phyloP scores from a whole-genome alignment of 1,284 basidiomycete species.

The Termitomyces sp. region DNA sequence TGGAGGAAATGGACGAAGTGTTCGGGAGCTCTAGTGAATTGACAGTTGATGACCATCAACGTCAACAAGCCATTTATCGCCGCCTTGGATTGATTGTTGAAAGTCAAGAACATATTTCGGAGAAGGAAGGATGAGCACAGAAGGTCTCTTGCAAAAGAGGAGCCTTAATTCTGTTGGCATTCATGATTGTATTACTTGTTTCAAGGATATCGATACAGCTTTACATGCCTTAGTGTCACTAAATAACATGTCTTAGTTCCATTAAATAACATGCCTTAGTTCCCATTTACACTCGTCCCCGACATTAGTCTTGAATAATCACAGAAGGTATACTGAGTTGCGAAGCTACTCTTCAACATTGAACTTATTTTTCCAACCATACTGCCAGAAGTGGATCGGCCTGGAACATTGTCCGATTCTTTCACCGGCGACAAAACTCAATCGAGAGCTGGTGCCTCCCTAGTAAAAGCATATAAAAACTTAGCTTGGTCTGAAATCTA shows the following conservation, averaged over 20 bases:
- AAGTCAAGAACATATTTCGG: conserved; percentile 7
- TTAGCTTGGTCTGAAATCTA: background rate
- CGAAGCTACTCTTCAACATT: conserved; percentile 20
- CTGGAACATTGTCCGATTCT: conserved; percentile 43
- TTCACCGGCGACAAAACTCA: conserved; percentile 60
- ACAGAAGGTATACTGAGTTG: background rate
- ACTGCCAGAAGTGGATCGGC: conserved; percentile 36
- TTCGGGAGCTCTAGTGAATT: conserved; percentile 51
- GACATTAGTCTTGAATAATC: background rate
- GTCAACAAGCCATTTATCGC: conserved; percentile 49
- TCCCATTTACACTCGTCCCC: too few relatives aligned
- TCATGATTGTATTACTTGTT: background rate
- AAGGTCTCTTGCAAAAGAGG: conserved; percentile 2
- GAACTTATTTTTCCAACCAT: conserved; percentile 21
- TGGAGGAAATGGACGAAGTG: conserved; percentile 70
- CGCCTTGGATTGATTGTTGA: conserved; percentile 46
- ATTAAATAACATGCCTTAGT: too few relatives aligned
- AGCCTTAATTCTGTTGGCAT: background rate
- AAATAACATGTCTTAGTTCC: too few relatives aligned
- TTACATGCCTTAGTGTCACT: background rate
- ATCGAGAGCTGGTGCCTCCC: conserved; percentile 27
- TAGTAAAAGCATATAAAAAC: conserved; percentile 4
- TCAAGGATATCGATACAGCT: background rate
- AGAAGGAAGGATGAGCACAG: conserved; percentile 16
- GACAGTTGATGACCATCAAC: conserved; percentile 48